Conservation (phyloP, 257 asterid genomes). For the Fraxinus americana region DNA sequence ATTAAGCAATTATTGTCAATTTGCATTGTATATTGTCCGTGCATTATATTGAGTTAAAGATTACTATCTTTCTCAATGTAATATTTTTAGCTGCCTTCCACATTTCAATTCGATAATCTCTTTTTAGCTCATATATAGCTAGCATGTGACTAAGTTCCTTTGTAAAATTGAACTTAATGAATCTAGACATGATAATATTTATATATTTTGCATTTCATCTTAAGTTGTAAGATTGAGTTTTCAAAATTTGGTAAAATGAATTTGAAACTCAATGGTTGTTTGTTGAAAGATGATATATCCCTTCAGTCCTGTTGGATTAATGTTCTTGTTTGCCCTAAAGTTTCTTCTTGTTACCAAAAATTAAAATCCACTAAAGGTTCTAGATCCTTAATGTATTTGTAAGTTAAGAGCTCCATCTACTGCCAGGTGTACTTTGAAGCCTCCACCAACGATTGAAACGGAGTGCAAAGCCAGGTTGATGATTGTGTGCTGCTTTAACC, state of each 20-base stretch:
- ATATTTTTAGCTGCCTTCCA: neutral
- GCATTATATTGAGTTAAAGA: neutral
- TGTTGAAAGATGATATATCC: neutral
- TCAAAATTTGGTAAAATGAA: slow-evolving; percentile 6
- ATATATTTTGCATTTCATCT: neutral
- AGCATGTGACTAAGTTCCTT: neutral
- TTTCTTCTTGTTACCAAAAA: neutral
- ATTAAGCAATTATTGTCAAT: neutral
- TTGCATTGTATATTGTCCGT: neutral
- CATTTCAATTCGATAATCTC: neutral
- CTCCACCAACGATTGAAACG: no score
- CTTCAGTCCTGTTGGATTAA: neutral
- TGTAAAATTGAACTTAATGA: neutral
- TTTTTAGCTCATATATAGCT: neutral
- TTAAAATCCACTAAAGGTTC: neutral
- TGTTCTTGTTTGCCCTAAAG: neutral
- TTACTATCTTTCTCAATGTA: neutral
- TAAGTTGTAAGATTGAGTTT: slow-evolving; percentile 13
- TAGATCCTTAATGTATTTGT: neutral
- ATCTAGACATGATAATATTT: neutral
- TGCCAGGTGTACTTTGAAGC: neutral
- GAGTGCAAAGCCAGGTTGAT: no score
- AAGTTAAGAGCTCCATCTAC: neutral
- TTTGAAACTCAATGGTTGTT: neutral
- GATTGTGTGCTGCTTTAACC: no score